Evolutionary conservation across 768 basidiomycete species (phyloP).

Genomic region (Podaxis sp.): DNA sequence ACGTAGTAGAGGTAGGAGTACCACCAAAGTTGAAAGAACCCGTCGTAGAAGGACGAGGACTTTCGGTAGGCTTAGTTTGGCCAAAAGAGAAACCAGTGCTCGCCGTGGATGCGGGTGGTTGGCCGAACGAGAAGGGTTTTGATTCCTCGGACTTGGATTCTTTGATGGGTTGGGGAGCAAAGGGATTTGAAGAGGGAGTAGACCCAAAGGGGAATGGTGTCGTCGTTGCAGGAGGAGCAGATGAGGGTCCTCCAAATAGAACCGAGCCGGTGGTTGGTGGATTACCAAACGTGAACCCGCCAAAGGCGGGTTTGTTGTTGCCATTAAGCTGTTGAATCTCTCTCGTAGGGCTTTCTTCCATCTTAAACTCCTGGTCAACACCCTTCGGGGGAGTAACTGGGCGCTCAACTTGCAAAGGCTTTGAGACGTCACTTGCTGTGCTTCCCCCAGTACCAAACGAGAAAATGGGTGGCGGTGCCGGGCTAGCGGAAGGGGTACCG

Average conservation of each 20-base stretch:
- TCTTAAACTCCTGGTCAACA: slow-evolving; percentile 63
- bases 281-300: slow-evolving; percentile 46
- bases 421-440: slow-evolving; percentile 35
- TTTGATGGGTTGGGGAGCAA: slow-evolving; percentile 31
- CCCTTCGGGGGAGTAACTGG: slow-evolving; percentile 67
- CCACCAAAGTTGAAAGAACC: slow-evolving; percentile 49
- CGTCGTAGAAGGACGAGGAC: slow-evolving; percentile 36
- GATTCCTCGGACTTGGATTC: slow-evolving; percentile 46
- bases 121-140: slow-evolving; percentile 50
- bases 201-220: slow-evolving; percentile 43
- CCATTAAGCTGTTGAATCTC: slow-evolving; percentile 52
- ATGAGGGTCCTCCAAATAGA: slow-evolving; percentile 29
- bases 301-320: slow-evolving; percentile 36
- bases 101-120: slow-evolving; percentile 15
- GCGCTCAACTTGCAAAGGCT: slow-evolving; percentile 34
- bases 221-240: slow-evolving; percentile 19
- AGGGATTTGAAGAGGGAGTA: slow-evolving; percentile 39
- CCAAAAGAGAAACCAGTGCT: slow-evolving; percentile 43
- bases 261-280: slow-evolving; percentile 24
- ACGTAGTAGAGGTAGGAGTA: slow-evolving; percentile 35
- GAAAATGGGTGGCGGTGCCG: slow-evolving; percentile 33
- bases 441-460: slow-evolving; percentile 49
- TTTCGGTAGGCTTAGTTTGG: slow-evolving; percentile 34
- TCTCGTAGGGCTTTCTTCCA: slow-evolving; percentile 81
- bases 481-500: slow-evolving; percentile 30